Evolutionary conservation across 306 rosid species (phyloP), one percentile per base, ranked within the genome.

Genomic region (Quercus suber): DNA sequence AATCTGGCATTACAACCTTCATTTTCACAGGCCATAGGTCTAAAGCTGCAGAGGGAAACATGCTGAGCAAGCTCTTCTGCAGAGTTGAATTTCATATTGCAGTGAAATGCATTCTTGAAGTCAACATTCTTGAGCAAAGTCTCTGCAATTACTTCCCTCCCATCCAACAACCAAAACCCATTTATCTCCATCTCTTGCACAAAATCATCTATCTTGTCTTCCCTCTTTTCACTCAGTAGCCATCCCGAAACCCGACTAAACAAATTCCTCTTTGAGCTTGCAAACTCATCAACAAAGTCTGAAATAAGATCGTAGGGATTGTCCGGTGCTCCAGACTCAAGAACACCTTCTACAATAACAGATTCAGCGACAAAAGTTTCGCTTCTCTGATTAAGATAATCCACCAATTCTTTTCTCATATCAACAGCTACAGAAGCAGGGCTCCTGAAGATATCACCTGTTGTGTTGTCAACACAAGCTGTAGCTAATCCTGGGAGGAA

Each of bases 141-240:
- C 56, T 73, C 82, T 27, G 89, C 88, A 55, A 92, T 52, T 18
- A 60, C 56, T 84, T 86, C 89, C 76, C 98, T 92, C 73, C 80
- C 75, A 53, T 92, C 97, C 12, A 82, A 79, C 56, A 89, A 61
- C 97, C 98, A 94, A 83, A 94, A 92, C 45, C 90, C 89, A 85
- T 87, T 87, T 18, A 83, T 74, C 28, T 88, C 96, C 83, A 94
- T 87, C 78, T 94, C 97, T 57, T 94, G 98, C 68, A 89, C 82
- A 15, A 92, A 87, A 84, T 94, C 98, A 60, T 92, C 98, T 23
- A 94, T 94, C 0, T 87, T 92, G 68, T 94, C 98, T 85, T 94
- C 98, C 81, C 97, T 85, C 81, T 80, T 92, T 20, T 94, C 98
- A 43, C 93, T 92, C 3, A 94, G 79, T 37, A 90, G 53, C 97